A percentile compares a stretch with the other conserved stretches of the same genome.
Conservation (phyloP, 805 yeast genomes). For the Candida endomychidarum region DNA sequence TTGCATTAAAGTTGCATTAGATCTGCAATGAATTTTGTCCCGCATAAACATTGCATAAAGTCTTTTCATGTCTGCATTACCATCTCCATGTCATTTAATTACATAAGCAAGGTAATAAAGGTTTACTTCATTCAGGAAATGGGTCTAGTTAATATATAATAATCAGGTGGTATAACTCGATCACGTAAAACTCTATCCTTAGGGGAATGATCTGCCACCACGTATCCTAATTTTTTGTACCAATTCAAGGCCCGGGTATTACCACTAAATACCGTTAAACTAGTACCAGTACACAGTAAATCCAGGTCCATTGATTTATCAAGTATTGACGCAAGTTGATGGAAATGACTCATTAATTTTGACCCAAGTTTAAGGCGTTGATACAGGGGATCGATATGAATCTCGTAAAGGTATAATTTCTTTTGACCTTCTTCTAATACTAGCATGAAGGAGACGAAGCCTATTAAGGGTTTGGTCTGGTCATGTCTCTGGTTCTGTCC, state of each 20-base stretch:
- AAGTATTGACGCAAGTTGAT: conserved; percentile 25
- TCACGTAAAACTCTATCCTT: conserved; percentile 38
- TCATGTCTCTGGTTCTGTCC: too few relatives aligned
- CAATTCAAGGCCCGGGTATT: conserved; percentile 44
- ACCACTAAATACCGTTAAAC: conserved; percentile 52
- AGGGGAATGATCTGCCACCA: conserved; percentile 43
- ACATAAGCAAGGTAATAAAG: too few relatives aligned
- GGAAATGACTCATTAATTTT: conserved; percentile 35
- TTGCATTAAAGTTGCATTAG: too few relatives aligned
- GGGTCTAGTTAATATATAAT: conserved; percentile 25
- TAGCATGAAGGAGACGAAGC: conserved; percentile 49
- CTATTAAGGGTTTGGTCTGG: too few relatives aligned
- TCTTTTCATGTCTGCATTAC: too few relatives aligned
- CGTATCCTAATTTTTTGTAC: conserved; percentile 44
- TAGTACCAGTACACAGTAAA: conserved; percentile 24
- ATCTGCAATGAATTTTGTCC: too few relatives aligned
- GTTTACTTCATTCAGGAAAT: too few relatives aligned
- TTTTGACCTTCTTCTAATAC: conserved; percentile 38
- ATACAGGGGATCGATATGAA: conserved; percentile 42
- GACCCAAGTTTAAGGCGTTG: conserved; percentile 43
- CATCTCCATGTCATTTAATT: too few relatives aligned
- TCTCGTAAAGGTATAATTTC: conserved; percentile 56
- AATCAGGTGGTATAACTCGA: conserved; percentile 41
- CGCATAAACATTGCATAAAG: too few relatives aligned
- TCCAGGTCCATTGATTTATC: conserved; percentile 3